Evolutionary conservation across 441 rosid species (phyloP).

Genomic region (Brassica balearica): DNA sequence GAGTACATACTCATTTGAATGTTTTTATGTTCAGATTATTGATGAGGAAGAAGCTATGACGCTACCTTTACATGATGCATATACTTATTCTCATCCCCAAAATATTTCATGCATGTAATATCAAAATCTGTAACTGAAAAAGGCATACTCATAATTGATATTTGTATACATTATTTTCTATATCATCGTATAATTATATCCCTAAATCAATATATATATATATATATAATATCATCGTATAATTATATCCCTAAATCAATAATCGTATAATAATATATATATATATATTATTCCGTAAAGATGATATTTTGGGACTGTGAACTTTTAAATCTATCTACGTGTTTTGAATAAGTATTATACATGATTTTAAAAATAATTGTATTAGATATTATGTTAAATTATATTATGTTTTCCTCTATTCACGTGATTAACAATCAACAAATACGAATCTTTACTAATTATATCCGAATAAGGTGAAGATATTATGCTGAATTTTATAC

Average conservation of each 20-base stretch:
- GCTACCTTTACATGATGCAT: too few species aligned
- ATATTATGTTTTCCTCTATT: not conserved
- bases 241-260: too few species aligned
- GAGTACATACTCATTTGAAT: not conserved
- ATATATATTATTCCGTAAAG: not conserved
- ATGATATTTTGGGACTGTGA: not conserved
- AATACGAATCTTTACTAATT: too few species aligned
- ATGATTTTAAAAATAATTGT: not conserved
- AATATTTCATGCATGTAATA: too few species aligned
- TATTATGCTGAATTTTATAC: too few species aligned
- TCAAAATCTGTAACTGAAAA: not conserved
- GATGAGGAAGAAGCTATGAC: too few species aligned
- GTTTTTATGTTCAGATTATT: too few species aligned
- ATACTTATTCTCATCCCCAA: too few species aligned
- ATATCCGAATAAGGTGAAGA: too few species aligned
- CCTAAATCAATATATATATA: too few species aligned
- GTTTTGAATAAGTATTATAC: not conserved
- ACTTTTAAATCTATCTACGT: not conserved
- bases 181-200: not conserved
- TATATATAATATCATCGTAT: too few species aligned
- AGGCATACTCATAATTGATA: not conserved
- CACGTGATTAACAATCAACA: not conserved
- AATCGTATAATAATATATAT: too few species aligned
- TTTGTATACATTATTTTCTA: not conserved
- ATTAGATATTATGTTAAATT: not conserved